Evolutionary conservation across 257 asterid genomes (phyloP), one percentile per base, ranked within the genome.

Genomic region (Solanum corneliomulleri): DNA sequence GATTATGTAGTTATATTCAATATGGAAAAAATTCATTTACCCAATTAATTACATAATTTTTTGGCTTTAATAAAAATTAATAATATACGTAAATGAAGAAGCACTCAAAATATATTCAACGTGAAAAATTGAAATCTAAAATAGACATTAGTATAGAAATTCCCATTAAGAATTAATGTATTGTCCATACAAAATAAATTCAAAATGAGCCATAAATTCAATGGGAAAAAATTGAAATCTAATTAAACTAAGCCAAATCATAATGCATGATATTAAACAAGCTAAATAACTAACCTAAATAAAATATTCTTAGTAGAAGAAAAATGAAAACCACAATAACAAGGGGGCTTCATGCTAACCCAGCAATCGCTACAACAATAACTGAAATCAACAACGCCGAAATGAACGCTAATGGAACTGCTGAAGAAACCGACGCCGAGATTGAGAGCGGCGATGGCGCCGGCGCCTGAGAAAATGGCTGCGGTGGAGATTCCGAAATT

Each of bases 401-500:
- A 87, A 84, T 29, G 76, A 87, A 45, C 25, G 71, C 62, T 29
- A 27, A 72, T 1, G 85, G 85, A 27, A 86, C 27, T 29, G 87
- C 60, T 3, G 85, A 70, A 52, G 60, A 16, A 15, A 29, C 42
- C 9, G 42, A 11, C 37, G 85, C 90, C 2, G 91, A 88, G 56
- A 82, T 82, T 4, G 91, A 88, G 70, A 37, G 31, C 9, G 90
- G 91, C 27, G 93, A 86, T 21, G 94, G 88, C 0, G 93, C 77
- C 0, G 90, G 91, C 9, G 93, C 86, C 4, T 86, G 87, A 20
- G 70, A 12, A 31, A 12, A 2, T 2, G 88, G 88, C 2, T 76
- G 77, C 0, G 84, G 89, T 2, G 90, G 88, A 60, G 91, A 49
- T 23, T 62, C 56, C 11, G 90, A 81, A 10, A 81, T 47, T 13